Evolutionary conservation across 371 early-diverging fungal genomes (phyloP), one percentile per base, ranked within the genome.

Genomic region (Chytridiales sp.): DNA sequence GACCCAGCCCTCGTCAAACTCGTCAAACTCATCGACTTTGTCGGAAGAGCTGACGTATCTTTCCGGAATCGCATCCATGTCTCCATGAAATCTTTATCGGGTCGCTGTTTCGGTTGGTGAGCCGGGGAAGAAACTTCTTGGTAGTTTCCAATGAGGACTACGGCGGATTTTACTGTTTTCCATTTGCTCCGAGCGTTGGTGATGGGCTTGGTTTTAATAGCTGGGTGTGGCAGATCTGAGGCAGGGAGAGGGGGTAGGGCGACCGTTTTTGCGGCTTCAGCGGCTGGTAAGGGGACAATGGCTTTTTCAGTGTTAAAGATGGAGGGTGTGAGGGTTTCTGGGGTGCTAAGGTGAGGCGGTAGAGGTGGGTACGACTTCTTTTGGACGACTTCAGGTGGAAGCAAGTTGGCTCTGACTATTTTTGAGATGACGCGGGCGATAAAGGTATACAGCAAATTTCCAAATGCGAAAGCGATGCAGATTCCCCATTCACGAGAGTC

Each of bases 371-470:
- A n/a, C n/a, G n/a, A n/a, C n/a, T 11, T 15, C 9, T 31, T 17
- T 49, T 49, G 26, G 50, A 38, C 11, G 11, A 38, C 11, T 9
- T 11, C 11, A 38, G 39, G 9, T 38, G 39, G 9, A 9, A 38
- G 8, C 30, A 21, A 49, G 31, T 34, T 38, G n/a, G 9, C 32
- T 39, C 53, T 21, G 17, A 8, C 29, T 49, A 29, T n/a, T 13
- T 70, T 66, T 53, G 50, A 56, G 8, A 61, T 19, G 27, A 47
- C 22, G 4, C 94, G 82, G 54, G 88, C 71, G 24, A 91, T 48
- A 15, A 91, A 62, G 22, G 91, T 94, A 34, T 91, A 77, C 6
- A 94, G 95, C 17, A 97, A 65, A n/a, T 96, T 92, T n/a, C 89
- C 67, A 15, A 83, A 64, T 21, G 92, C 90, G 35, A 91, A 79